A percentile compares a stretch with the other conserved stretches of the same genome.
Evolutionary conservation across 768 basidiomycete species (phyloP).

Genomic region (Trametopsis cervina): DNA sequence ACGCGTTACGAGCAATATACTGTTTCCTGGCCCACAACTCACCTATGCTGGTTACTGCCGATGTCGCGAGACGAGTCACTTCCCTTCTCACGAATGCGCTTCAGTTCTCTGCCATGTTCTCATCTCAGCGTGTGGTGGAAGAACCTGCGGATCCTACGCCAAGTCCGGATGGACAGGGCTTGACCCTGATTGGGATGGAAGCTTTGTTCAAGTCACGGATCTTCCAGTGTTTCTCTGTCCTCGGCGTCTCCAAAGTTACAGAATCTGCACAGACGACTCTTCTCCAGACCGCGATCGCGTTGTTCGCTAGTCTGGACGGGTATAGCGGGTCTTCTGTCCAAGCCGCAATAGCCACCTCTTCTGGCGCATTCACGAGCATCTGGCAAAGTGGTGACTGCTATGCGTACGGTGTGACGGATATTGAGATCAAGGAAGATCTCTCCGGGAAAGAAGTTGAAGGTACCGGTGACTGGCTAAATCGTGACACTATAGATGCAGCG

Average conservation of each 20-base stretch:
- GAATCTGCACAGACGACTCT: constrained; percentile 78
- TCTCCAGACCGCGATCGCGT: constrained; percentile 70
- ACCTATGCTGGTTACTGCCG: constrained; percentile 72
- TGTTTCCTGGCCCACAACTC: constrained; percentile 82
- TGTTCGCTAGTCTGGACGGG: constrained; percentile 84
- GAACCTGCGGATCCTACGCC: constrained; percentile 43
- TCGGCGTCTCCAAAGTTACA: constrained; percentile 74
- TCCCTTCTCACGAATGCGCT: constrained; percentile 85
- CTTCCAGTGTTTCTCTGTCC: constrained; percentile 81
- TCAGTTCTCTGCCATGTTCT: constrained; percentile 82
- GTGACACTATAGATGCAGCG: constrained; percentile 74
- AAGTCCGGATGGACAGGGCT: constrained; percentile 29
- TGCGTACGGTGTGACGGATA: constrained; percentile 82
- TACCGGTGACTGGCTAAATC: constrained; percentile 32
- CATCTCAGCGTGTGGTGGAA: constrained; percentile 54
- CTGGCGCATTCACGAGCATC: constrained; percentile 75
- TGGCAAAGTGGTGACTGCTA: constrained; percentile 89
- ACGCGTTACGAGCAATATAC: constrained; percentile 81
- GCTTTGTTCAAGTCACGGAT: constrained; percentile 77
- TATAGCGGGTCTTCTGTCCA: constrained; percentile 82
- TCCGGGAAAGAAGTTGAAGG: constrained; percentile 16
- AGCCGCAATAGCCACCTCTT: constrained; percentile 82
- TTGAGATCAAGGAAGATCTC: constrained; percentile 41
- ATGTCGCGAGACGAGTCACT: constrained; percentile 84
- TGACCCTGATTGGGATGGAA: constrained; percentile 72